These are phyloP conservation scores for Backusella westeae DNA, from an alignment of 192 early-diverging fungal species.

Conservation along the genomic window DNA sequence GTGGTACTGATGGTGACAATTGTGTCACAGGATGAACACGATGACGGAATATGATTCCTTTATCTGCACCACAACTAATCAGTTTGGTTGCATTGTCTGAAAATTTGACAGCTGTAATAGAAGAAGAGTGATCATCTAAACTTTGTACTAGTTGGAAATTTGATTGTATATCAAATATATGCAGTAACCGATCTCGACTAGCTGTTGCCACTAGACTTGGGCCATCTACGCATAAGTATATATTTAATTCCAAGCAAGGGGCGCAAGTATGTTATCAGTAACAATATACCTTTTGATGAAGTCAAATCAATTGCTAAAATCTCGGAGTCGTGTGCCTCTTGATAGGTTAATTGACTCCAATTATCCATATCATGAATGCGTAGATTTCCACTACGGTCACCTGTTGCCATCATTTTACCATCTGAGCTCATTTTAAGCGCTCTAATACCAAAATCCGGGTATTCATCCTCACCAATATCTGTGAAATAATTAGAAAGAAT, in stretches of 20 bases:
- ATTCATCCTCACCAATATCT: constrained; percentile 37
- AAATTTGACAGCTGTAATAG: constrained; percentile 74
- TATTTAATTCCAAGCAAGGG: too few species aligned
- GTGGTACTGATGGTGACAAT: constrained; percentile 13
- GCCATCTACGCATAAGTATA: constrained; percentile 7
- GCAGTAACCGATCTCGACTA: constrained; percentile 73
- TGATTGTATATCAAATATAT: constrained; percentile 65
- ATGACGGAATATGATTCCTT: constrained; percentile 73
- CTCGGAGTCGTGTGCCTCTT: constrained; percentile 80
- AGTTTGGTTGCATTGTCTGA: constrained; percentile 58
- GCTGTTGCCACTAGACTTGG: constrained; percentile 67
- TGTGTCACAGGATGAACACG: constrained; percentile 33
- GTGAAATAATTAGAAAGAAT: not conserved
- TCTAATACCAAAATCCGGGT: constrained; percentile 62
- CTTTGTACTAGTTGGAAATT: constrained; percentile 70
- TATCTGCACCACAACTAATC: constrained; percentile 81
- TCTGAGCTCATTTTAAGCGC: constrained; percentile 63
- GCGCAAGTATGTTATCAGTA: not conserved
- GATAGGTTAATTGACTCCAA: constrained; percentile 58
- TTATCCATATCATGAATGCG: constrained; percentile 60
- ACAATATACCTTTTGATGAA: constrained; percentile 10
- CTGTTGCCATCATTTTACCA: constrained; percentile 64
- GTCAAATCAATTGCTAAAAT: constrained; percentile 76
- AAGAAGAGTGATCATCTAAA: constrained; percentile 83
- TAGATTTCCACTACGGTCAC: constrained; percentile 73